A percentile compares a stretch with the other conserved stretches of the same genome.
phyloP scores from a whole-genome alignment of 2,329 filamentous ascomycete genomes.

The Penicillium sp. region DNA sequence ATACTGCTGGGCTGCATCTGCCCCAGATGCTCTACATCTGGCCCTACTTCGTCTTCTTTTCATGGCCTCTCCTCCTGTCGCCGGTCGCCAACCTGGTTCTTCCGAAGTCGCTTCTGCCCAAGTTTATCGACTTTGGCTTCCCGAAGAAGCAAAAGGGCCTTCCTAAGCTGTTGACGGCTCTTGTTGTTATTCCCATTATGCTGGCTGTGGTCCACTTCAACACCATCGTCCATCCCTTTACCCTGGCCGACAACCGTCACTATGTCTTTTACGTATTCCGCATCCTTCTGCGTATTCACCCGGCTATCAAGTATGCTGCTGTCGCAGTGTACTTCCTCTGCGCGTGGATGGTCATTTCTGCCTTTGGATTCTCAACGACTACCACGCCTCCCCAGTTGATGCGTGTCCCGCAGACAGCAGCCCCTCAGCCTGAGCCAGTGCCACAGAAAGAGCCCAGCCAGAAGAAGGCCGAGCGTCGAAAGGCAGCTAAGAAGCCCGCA shows the following conservation, averaged over 20 bases:
- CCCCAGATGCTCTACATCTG: constrained; percentile 93
- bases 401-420: too few relatives aligned
- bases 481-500: too few relatives aligned
- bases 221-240: constrained; percentile 92
- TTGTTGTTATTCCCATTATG: constrained; percentile 36
- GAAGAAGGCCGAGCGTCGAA: too few relatives aligned
- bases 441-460: too few relatives aligned
- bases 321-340: constrained; percentile 62
- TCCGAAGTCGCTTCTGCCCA: constrained; percentile 29
- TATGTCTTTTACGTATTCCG: constrained; percentile 97
- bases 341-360: constrained; percentile 59
- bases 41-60: constrained; percentile 84
- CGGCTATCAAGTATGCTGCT: constrained; percentile 58
- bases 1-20: constrained; percentile 77
- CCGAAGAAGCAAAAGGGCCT: constrained; percentile 26
- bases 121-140: constrained; percentile 29
- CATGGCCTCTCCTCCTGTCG: constrained; percentile 61
- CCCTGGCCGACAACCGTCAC: constrained; percentile 88
- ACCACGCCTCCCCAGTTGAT: too few relatives aligned
- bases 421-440: too few relatives aligned
- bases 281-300: constrained; percentile 62
- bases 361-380: constrained; percentile 54
- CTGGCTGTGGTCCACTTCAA: constrained; percentile 62
- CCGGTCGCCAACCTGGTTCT: constrained; percentile 36
- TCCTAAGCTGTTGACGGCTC: constrained; percentile 33